phyloP scores from a whole-genome alignment of 177 flowering plant species.

The Vitis hybrid region DNA sequence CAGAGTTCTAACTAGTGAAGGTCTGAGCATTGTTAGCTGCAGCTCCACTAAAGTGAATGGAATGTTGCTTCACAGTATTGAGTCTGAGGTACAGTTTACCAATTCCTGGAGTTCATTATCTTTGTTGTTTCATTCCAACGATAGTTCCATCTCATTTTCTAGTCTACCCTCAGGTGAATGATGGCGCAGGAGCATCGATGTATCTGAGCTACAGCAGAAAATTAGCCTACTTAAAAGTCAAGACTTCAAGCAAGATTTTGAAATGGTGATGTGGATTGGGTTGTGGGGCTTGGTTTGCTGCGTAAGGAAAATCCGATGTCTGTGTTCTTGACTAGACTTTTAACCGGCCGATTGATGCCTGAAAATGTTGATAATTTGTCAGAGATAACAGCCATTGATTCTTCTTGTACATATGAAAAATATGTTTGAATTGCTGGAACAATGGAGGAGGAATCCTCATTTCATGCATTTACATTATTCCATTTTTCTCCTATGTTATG shows the following conservation, averaged over 20 bases:
- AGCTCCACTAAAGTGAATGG: slow-evolving; percentile 26
- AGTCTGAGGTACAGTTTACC: slow-evolving; percentile 27
- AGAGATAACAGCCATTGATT: too few species aligned
- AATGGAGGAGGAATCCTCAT: too few species aligned
- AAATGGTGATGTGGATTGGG: too few species aligned
- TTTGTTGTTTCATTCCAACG: background rate
- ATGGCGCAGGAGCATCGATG: slow-evolving; percentile 11
- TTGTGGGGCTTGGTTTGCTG: background rate
- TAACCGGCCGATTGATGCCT: too few species aligned
- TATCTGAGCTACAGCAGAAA: slow-evolving; percentile 21
- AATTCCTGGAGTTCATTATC: background rate
- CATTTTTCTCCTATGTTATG: too few species aligned
- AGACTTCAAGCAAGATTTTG: too few species aligned
- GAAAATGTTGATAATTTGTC: too few species aligned
- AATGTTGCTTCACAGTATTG: slow-evolving; percentile 23
- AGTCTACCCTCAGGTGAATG: slow-evolving; percentile 16
- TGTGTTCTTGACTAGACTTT: background rate
- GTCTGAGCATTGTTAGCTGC: slow-evolving; percentile 25
- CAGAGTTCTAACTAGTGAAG: slow-evolving; percentile 19
- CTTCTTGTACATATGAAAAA: too few species aligned
- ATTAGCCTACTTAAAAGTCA: slow-evolving; percentile 10
- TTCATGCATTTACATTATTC: too few species aligned
- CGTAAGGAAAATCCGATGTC: background rate
- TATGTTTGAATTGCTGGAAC: too few species aligned
- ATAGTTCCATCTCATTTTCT: too few species aligned